Evolutionary conservation across 2,329 filamentous ascomycete genomes (phyloP), one percentile per base, ranked within the genome.

Genomic region (Boeremia lycopersici): DNA sequence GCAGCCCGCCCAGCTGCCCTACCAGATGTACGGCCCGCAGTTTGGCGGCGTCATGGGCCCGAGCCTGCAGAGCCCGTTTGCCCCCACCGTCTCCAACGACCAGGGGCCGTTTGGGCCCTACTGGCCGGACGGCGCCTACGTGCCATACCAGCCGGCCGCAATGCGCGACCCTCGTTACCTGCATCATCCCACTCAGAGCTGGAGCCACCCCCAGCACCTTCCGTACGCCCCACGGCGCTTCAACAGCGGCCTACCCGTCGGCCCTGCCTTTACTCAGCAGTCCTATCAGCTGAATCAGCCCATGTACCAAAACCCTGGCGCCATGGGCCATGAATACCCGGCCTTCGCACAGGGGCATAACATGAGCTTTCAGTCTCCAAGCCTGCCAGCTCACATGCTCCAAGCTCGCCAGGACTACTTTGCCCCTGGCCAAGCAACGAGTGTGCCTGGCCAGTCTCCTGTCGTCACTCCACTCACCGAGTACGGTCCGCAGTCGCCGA

Each of bases 41-140:
- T 74, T 69, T 38, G 63, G 64, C 44, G 69, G 65, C 12, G 64
- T 66, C 12, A 66, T 74, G 60, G 72, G 69, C 8, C 67, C 69
- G 13, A 66, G 70, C 10, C 59, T 74, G 15, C 73, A 76, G 45
- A 70, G 64, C 31, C 68, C 65, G 1, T 56, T 76, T 29, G 73
- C 71, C 13, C 75, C 75, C 11, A 77, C 75, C 3, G 73, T 74
- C 3, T 76, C 74, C 0, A 77, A 77, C 51, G 73, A 76, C 33
- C 73, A 74, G 53, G 74, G 70, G 5, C 74, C 74, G 12, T 76
- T 69, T 49, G 74, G 74, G 0, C 75, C 75, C 3, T 77, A 76
- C 42, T 77, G 74, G 75, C 74, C 74, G 33, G 73, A 77, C 49
- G 75, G 75, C 23, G 74, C 73, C 2, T 77, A 68, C 44, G 73